Conservation (phyloP, 1,139 yeast species). For the Saccharomyces pastorianus region DNA sequence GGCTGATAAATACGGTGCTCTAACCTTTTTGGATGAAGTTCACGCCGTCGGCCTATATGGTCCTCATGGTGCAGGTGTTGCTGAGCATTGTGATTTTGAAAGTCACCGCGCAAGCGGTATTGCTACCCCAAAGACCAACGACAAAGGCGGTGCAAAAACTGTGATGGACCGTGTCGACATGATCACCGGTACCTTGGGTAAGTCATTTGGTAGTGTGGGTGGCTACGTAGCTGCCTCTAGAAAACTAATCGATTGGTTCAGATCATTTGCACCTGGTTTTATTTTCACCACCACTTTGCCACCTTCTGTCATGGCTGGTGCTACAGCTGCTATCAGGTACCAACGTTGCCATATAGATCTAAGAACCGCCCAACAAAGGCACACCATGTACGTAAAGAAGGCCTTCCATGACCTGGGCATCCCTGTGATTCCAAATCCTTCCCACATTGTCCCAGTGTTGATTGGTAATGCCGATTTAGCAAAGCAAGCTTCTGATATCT, state of each 20-base stretch:
- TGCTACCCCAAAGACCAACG: conserved; percentile 36
- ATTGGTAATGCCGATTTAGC: conserved; percentile 93
- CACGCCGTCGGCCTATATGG: conserved; percentile 99
- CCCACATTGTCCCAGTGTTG: conserved; percentile 91
- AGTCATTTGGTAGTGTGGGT: conserved; percentile 94
- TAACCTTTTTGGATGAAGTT: conserved; percentile 94
- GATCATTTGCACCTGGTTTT: conserved; percentile 96
- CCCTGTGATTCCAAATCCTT: conserved; percentile 95
- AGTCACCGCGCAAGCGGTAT: conserved; percentile 66
- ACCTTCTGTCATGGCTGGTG: conserved; percentile 95
- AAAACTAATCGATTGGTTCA: conserved; percentile 81
- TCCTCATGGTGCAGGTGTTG: conserved; percentile 99
- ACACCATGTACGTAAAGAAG: conserved; percentile 77
- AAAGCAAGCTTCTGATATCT: conserved; percentile 79
- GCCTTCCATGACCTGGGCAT: conserved; percentile 64
- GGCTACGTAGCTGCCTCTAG: conserved; percentile 92
- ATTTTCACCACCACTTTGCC: conserved; percentile 94
- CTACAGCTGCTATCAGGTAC: conserved; percentile 76
- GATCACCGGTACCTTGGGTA: conserved; percentile 95
- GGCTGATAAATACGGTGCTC: conserved; percentile 95
- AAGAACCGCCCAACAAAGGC: conserved; percentile 76
- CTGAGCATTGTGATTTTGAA: conserved; percentile 88
- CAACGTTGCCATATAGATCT: conserved; percentile 71
- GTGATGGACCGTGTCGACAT: conserved; percentile 88
- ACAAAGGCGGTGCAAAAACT: conserved; percentile 34